These are phyloP conservation scores for Podila epicladia DNA, from an alignment of 192 early-diverging fungal species.

Conservation along the genomic window DNA sequence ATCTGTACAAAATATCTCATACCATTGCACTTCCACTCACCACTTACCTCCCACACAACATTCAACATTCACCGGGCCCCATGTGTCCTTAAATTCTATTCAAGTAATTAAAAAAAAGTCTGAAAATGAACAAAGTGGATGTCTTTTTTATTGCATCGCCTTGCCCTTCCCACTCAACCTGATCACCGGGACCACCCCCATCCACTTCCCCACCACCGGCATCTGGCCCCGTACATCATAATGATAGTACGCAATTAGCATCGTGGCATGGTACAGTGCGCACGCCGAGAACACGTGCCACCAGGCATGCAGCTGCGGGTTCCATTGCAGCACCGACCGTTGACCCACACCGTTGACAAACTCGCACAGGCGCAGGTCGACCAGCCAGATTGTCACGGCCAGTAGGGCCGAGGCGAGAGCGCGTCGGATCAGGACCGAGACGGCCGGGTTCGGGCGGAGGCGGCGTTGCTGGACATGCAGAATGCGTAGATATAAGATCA, in stretches of 20 bases:
- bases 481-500: slow-evolving; percentile 19
- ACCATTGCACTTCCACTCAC: too few species aligned
- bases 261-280: slow-evolving; percentile 56
- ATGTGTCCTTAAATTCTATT: too few species aligned
- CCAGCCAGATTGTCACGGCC: slow-evolving; percentile 44
- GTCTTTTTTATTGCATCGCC: too few species aligned
- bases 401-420: slow-evolving; percentile 18
- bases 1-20: too few species aligned
- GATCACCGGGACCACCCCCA: too few species aligned
- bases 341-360: slow-evolving; percentile 42
- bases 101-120: too few species aligned
- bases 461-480: slow-evolving; percentile 21
- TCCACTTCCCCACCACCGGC: too few species aligned
- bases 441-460: slow-evolving; percentile 8
- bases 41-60: too few species aligned
- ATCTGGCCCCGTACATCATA: slow-evolving; percentile 18
- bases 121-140: too few species aligned
- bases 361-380: slow-evolving; percentile 48
- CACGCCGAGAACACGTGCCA: slow-evolving; percentile 70
- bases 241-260: slow-evolving; percentile 59
- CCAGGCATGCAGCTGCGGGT: slow-evolving; percentile 73
- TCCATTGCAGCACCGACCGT: slow-evolving; percentile 42
- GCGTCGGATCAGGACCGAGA: slow-evolving; percentile 29
- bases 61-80: too few species aligned
- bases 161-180: too few species aligned